Base-by-base conservation (phyloP, 768 basidiomycete species). In the Trametes meyenii region DNA sequence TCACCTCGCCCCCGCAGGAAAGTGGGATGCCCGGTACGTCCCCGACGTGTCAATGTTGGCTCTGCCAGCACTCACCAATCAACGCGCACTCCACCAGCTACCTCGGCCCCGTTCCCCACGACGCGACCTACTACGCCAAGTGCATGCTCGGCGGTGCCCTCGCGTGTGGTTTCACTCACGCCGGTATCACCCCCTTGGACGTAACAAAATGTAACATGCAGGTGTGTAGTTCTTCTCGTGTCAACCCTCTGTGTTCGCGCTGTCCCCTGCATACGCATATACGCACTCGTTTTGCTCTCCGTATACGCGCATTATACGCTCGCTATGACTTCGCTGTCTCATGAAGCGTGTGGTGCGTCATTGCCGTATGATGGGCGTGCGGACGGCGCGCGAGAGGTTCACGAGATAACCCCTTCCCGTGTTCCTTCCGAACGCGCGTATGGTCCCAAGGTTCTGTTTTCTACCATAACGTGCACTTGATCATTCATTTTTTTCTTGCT, bases 161-260 rank as follows among this genome's bases (percentile, higher is more conserved):
- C 66, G 92, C 93, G 19, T 95, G 93, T 69, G 93, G 93, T 77
- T 23, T 90, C 72, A 95, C 93, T 64, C 93, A 95, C 72, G 92
- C 90, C 14, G 90, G 87, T 69, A 87, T 93, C 75, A 92, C 91
- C 13, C 91, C 91, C 38, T 84, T 93, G 62, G 91, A 93, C 78
- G 91, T 93, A 59, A 89, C 89, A 67, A 93, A 93, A 78, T 92
- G 91, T 76, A 93, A 93, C 81, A 93, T 93, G 89, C 91, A 93
- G 88, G 90, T 85, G 42, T 39, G 82, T 72, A 1, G 3, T 14
- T 12, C 5, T 6, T 38, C 17, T 36, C 35, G 26, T 35, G 5
- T n/a, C 50, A 19, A 14, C 1, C 38, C 35, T 14, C n/a, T 19
- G 21, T 21, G 7, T 11, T 1, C 4, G 13, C 44, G 17, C 19